These are phyloP conservation scores for Helenozyma rhizophorensis DNA, from an alignment of 805 yeast genomes.

Conservation along the genomic window DNA sequence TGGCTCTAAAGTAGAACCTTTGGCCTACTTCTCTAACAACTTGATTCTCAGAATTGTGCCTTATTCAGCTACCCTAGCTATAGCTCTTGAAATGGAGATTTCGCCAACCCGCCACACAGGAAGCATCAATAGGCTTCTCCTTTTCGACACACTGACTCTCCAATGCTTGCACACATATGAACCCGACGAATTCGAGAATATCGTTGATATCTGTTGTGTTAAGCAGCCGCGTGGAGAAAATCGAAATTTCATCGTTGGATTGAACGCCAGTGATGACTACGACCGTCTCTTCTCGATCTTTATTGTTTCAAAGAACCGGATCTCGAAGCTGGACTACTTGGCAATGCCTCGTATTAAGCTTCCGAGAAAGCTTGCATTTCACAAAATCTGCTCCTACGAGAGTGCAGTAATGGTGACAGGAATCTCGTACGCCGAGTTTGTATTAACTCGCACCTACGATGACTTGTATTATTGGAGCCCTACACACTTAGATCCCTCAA, in stretches of 20 bases:
- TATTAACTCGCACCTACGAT: too few species aligned
- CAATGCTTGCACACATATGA: slow-evolving; percentile 2
- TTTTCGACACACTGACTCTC: slow-evolving; percentile 5
- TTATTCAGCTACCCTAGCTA: too few species aligned
- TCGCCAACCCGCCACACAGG: slow-evolving; percentile 3
- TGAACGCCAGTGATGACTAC: slow-evolving; percentile 1
- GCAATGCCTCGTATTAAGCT: too few species aligned
- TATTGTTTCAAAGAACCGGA: slow-evolving; percentile 1
- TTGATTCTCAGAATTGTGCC: slow-evolving; percentile 4
- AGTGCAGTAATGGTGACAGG: too few species aligned
- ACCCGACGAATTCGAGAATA: not conserved
- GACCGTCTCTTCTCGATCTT: slow-evolving; percentile 2
- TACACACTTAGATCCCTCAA: too few species aligned
- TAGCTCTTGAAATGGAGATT: slow-evolving; percentile 4
- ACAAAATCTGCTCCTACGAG: too few species aligned
- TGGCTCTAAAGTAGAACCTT: too few species aligned
- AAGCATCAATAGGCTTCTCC: slow-evolving; percentile 2
- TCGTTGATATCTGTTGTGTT: slow-evolving; percentile 7
- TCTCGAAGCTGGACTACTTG: slow-evolving; percentile 2
- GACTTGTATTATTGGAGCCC: too few species aligned
- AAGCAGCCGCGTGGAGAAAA: not conserved
- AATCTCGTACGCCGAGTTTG: too few species aligned
- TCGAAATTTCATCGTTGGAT: slow-evolving; percentile 5
- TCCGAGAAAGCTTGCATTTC: too few species aligned
- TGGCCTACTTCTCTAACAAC: slow-evolving; percentile 2